phyloP scores from a whole-genome alignment of 2,329 filamentous ascomycete species.

The Colletotrichum sp. region DNA sequence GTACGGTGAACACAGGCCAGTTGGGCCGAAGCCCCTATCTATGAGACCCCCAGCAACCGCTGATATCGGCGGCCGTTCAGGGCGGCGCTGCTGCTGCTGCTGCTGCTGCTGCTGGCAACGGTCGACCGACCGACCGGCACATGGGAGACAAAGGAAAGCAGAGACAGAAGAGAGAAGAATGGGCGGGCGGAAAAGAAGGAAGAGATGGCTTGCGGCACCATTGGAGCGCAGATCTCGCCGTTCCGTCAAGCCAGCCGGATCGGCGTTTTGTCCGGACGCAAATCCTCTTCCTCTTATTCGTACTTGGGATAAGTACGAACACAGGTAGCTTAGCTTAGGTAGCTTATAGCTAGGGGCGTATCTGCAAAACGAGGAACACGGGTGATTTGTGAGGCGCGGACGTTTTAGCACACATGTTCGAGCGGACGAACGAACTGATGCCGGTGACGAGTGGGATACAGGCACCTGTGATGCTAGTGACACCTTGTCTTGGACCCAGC shows the following conservation, averaged over 20 bases:
- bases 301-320: neutral
- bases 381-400: neutral
- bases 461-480: neutral
- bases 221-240: neutral
- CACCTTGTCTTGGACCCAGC: neutral
- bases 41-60: neutral
- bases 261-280: neutral
- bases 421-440: neutral
- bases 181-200: neutral
- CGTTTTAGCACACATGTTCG: neutral
- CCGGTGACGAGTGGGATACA: neutral
- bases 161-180: neutral
- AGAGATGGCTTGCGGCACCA: neutral
- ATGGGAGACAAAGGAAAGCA: neutral
- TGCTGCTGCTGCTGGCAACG: neutral
- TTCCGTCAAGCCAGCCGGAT: neutral
- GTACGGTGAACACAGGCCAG: neutral
- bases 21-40: neutral
- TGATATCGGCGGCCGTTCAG: neutral
- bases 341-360: neutral
- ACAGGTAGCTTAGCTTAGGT: neutral
- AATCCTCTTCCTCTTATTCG: neutral
- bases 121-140: neutral
- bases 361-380: neutral
- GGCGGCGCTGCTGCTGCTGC: neutral